Conservation (phyloP, 2,329 filamentous ascomycete species). For the Berkeleyomyces basicola region DNA sequence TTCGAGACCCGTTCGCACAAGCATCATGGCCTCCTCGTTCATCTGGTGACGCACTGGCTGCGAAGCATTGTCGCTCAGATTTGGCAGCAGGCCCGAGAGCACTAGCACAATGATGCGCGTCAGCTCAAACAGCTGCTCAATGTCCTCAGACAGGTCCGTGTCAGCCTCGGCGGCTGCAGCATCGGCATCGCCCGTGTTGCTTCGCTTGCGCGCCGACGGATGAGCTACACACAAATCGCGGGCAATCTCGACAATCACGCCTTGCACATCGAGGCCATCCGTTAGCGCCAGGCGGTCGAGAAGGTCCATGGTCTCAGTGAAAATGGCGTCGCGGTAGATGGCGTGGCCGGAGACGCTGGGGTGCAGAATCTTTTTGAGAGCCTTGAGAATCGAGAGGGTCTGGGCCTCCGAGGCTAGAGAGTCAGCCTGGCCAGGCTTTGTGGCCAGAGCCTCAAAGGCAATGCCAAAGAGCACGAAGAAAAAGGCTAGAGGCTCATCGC, state of each 20-base stretch:
- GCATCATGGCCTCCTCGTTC: constrained; percentile 69
- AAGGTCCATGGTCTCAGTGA: constrained; percentile 92
- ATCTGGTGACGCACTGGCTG: constrained; percentile 56
- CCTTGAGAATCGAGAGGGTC: constrained; percentile 73
- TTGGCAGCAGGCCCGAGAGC: constrained; percentile 72
- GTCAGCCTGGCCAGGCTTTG: constrained; percentile 42
- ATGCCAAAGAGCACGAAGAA: constrained; percentile 97
- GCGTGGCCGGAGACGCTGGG: constrained; percentile 91
- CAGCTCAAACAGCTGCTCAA: constrained; percentile 92
- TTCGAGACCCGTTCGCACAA: constrained; percentile 66
- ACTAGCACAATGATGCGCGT: constrained; percentile 93
- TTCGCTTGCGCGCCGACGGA: constrained; percentile 54
- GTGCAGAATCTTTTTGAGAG: constrained; percentile 84
- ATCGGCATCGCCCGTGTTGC: constrained; percentile 9
- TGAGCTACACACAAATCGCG: constrained; percentile 80
- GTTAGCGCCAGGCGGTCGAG: constrained; percentile 85
- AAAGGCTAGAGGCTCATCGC: constrained; percentile 93
- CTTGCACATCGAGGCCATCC: constrained; percentile 74
- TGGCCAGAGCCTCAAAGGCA: constrained; percentile 86
- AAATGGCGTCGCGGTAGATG: constrained; percentile 90
- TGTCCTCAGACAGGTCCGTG: constrained; percentile 80
- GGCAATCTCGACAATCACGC: constrained; percentile 86
- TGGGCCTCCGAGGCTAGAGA: constrained; percentile 56
- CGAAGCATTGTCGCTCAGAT: constrained; percentile 45
- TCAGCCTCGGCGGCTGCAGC: constrained; percentile 33